Conservation (phyloP, 2,329 filamentous ascomycete genomes). For the Trichoderma polysporum region DNA sequence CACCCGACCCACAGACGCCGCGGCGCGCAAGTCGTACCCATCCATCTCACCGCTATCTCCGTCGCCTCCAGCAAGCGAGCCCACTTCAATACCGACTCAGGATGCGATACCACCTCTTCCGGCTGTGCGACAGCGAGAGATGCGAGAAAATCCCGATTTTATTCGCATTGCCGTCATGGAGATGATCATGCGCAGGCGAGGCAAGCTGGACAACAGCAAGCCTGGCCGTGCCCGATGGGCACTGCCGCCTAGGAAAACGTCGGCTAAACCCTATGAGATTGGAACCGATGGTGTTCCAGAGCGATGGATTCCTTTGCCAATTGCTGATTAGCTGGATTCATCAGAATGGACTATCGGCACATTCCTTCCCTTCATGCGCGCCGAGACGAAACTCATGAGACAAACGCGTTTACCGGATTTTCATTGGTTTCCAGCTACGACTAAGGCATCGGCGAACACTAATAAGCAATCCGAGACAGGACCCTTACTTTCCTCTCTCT, state of each 20-base stretch:
- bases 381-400: not conserved
- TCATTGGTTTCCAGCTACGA: not conserved
- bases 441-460: not conserved
- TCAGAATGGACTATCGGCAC: not conserved
- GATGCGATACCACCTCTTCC: conserved; percentile 32
- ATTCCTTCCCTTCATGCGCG: not conserved
- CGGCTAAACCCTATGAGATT: conserved; percentile 55
- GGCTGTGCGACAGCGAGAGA: conserved; percentile 61
- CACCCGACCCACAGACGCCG: conserved; percentile 41
- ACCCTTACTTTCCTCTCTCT: not conserved
- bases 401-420: not conserved
- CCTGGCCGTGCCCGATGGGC: conserved; percentile 68
- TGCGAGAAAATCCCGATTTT: conserved; percentile 69
- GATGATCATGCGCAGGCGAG: conserved; percentile 67
- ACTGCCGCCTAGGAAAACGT: conserved; percentile 62
- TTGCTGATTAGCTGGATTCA: not conserved
- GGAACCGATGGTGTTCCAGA: conserved; percentile 58
- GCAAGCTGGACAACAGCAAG: conserved; percentile 64
- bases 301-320: conserved; percentile 51
- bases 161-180: conserved; percentile 71
- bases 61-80: conserved; percentile 33
- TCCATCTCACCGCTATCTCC: conserved; percentile 33
- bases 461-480: not conserved
- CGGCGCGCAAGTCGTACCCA: conserved; percentile 35
- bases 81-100: conserved; percentile 23